Evolutionary conservation across 768 basidiomycete species (phyloP).

Genomic region (Russula brevipes): DNA sequence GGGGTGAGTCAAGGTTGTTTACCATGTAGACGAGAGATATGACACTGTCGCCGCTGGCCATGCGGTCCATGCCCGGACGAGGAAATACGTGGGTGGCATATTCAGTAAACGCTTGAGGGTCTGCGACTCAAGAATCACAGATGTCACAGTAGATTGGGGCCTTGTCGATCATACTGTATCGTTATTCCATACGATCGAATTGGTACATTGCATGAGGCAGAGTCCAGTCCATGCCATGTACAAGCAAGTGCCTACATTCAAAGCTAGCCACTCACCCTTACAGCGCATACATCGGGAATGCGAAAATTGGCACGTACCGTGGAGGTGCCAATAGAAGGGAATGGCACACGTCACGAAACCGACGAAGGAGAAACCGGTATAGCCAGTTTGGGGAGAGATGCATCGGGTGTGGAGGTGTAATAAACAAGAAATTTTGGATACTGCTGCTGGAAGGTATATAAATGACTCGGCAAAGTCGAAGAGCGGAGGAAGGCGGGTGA

Average conservation of each 20-base stretch:
- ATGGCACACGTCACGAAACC: no score
- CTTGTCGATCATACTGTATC: slow-evolving; percentile 45
- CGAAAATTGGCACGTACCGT: slow-evolving; percentile 35
- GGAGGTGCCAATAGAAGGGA: no score
- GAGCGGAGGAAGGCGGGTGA: no score
- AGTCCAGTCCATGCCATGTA: slow-evolving; percentile 55
- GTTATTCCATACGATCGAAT: slow-evolving; percentile 67
- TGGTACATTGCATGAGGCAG: slow-evolving; percentile 41
- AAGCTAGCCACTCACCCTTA: no score
- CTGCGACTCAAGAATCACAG: slow-evolving; percentile 32
- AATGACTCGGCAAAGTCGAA: no score
- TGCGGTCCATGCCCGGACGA: slow-evolving; percentile 33
- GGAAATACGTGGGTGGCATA: slow-evolving; percentile 29
- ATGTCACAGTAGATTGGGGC: slow-evolving; percentile 54
- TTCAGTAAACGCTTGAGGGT: not conserved
- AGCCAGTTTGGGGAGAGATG: not conserved
- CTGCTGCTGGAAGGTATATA: no score
- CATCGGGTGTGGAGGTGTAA: no score
- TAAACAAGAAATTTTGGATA: no score
- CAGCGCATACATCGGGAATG: no score
- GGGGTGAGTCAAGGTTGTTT: slow-evolving; percentile 8
- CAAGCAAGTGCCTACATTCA: no score
- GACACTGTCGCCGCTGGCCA: slow-evolving; percentile 25
- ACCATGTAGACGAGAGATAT: slow-evolving; percentile 36
- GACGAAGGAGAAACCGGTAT: no score